Evolutionary conservation across 305 asterid genomes (phyloP).

Genomic region (Coffea humblotiana): DNA sequence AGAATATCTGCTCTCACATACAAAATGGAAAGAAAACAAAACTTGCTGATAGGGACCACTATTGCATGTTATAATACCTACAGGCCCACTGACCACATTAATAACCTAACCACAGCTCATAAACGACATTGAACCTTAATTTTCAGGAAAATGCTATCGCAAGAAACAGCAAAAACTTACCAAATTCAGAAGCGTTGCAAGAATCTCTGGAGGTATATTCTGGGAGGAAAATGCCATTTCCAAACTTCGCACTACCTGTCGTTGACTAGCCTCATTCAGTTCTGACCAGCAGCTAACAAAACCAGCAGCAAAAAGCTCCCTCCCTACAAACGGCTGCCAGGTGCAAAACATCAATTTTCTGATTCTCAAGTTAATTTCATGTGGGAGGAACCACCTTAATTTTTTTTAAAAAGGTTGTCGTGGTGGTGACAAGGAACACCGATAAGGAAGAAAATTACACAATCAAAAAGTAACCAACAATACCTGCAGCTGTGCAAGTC

Average conservation of each 20-base stretch:
- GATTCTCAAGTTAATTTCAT: constrained; percentile 11
- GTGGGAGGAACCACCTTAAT: constrained; percentile 5
- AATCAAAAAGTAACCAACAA: constrained; percentile 22
- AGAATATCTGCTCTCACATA: neutral
- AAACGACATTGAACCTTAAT: neutral
- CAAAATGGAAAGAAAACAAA: no score
- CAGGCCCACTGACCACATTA: neutral
- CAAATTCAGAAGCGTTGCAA: constrained; percentile 96
- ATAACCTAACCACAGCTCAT: neutral
- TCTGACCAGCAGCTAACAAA: constrained; percentile 99
- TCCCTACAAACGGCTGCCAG: constrained; percentile 94
- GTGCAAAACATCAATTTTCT: constrained; percentile 26
- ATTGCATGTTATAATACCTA: neutral
- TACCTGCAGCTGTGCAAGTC: constrained; percentile 98
- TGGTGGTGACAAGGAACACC: neutral
- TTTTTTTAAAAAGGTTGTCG: neutral
- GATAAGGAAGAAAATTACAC: constrained; percentile 13
- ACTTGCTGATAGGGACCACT: neutral
- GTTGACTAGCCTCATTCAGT: constrained; percentile 79
- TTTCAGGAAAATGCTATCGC: constrained; percentile 7
- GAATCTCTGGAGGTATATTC: constrained; percentile 97
- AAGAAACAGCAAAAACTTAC: constrained; percentile 38
- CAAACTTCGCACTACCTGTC: constrained; percentile 82
- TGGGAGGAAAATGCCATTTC: constrained; percentile 99
- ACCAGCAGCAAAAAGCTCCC: constrained; percentile 99